Evolutionary conservation across 768 basidiomycete genomes (phyloP).

Genomic region (Mycena amicta): DNA sequence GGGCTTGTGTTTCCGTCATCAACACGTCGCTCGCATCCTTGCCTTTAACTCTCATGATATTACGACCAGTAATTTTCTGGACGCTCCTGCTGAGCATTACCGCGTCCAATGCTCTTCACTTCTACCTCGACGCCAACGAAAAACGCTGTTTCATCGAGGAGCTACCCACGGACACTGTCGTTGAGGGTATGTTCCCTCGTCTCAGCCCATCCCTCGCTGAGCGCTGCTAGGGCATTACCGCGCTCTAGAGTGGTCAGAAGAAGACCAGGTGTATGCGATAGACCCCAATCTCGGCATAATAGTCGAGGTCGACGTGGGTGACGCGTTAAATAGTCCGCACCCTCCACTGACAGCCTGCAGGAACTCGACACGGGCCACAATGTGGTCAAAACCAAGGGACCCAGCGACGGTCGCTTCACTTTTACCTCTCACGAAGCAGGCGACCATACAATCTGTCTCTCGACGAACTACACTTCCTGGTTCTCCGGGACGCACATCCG

Average conservation of each 20-base stretch:
- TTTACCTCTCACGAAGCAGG: conserved; percentile 97
- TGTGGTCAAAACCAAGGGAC: conserved; percentile 89
- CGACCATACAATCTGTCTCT: conserved; percentile 96
- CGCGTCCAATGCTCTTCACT: conserved; percentile 79
- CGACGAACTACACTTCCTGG: conserved; percentile 91
- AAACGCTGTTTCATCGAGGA: conserved; percentile 97
- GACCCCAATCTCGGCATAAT: conserved; percentile 85
- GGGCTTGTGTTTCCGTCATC: too few species aligned
- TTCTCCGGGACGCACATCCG: conserved; percentile 86
- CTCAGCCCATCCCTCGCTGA: neutral
- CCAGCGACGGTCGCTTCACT: conserved; percentile 89
- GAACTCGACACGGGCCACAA: conserved; percentile 82
- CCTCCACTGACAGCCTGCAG: conserved; percentile 44
- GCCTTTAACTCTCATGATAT: conserved; percentile 20
- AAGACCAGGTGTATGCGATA: conserved; percentile 61
- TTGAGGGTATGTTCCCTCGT: conserved; percentile 66
- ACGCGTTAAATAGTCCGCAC: too few species aligned
- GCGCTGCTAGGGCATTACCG: conserved; percentile 77
- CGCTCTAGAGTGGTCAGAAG: conserved; percentile 89
- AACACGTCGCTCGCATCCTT: too few species aligned
- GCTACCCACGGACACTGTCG: conserved; percentile 91
- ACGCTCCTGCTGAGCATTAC: conserved; percentile 44
- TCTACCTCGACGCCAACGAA: conserved; percentile 94
- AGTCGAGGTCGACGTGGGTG: conserved; percentile 85
- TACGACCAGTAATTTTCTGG: conserved; percentile 32